Base-by-base conservation (phyloP, 2,329 filamentous ascomycete species). In the Microcyclospora pomicola region DNA sequence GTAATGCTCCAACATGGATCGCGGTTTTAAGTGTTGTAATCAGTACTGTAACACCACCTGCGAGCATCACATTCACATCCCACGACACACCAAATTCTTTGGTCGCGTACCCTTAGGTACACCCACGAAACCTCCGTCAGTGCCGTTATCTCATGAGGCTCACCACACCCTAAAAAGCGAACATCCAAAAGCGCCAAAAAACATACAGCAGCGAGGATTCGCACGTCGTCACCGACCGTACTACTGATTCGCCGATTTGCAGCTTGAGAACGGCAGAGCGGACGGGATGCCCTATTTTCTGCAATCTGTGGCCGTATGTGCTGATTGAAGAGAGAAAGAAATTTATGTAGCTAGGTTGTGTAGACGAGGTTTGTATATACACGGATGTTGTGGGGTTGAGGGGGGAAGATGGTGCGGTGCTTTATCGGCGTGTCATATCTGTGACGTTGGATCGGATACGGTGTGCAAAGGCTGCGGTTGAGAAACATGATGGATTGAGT, bases 221-320 rank as follows among this genome's bases (percentile, higher is more conserved):
- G 15, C 38, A 36, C 34, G 15, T 40, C 34, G 38, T 41, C 39
- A 41, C 39, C 39, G 35, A 41, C 39, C 15, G 35, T 37, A 37
- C n/a, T 41, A 38, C 39, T 41, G 29, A 31, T 34, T 31, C 14
- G 19, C 35, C 39, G 34, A 19, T 41, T 15, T 16, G 24, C 16
- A 31, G 39, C 39, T 41, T 41, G 28, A 34, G 15, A 33, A 28
- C 31, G 28, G 39, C 16, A 37, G 39, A 41, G 34, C 39, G 39
- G 35, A 41, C 31, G 27, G 36, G 36, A 37, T 37, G 36, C 36
- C 29, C 31, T 15, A 37, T 37, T 37, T 33, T 32, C 36, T 32
- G 31, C 28, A 15, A 28, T 33, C 36, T 37, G 31, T 37, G 36
- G 30, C 36, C 28, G 36, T 14, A 32, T 37, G 27, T 37, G 36